Percentiles rank a stretch among this genome's conserved stretches.
Conservation (phyloP, 2,329 filamentous ascomycete genomes). For the Sarocladium kiliense region DNA sequence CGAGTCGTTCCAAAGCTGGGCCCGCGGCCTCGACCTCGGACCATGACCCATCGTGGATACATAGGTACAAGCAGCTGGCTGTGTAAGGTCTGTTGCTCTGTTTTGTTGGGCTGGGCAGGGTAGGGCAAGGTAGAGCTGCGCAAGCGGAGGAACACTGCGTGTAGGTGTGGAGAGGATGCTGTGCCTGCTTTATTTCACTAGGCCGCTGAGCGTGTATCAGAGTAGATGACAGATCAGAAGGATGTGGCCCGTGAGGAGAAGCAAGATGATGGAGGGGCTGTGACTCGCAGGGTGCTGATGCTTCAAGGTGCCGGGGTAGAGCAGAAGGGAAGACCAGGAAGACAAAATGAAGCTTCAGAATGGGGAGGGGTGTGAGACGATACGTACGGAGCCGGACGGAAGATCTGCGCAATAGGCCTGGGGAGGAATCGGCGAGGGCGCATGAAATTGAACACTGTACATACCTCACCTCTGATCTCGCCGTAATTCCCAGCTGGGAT, state of each 20-base stretch:
- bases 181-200: constrained; percentile 39
- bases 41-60: background rate
- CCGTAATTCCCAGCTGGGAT: background rate
- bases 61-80: background rate
- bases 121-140: background rate
- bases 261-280: constrained; percentile 1
- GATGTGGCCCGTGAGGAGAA: background rate
- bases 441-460: constrained; percentile 3
- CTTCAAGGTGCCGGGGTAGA: constrained; percentile 1
- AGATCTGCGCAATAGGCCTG: constrained; percentile 1
- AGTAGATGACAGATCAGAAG: constrained; percentile 27
- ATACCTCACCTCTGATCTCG: constrained; percentile 1
- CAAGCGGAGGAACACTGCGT: background rate
- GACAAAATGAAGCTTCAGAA: background rate
- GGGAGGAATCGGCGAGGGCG: background rate
- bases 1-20: background rate
- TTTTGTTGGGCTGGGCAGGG: background rate
- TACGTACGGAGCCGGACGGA: background rate
- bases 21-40: constrained; percentile 1
- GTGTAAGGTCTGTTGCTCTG: background rate
- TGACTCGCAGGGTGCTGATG: constrained; percentile 3
- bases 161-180: constrained; percentile 33
- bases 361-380: constrained; percentile 5
- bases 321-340: background rate
- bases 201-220: constrained; percentile 34